Base-by-base conservation (phyloP, 2,329 filamentous ascomycete species). In the Hypoxylon sp. region DNA sequence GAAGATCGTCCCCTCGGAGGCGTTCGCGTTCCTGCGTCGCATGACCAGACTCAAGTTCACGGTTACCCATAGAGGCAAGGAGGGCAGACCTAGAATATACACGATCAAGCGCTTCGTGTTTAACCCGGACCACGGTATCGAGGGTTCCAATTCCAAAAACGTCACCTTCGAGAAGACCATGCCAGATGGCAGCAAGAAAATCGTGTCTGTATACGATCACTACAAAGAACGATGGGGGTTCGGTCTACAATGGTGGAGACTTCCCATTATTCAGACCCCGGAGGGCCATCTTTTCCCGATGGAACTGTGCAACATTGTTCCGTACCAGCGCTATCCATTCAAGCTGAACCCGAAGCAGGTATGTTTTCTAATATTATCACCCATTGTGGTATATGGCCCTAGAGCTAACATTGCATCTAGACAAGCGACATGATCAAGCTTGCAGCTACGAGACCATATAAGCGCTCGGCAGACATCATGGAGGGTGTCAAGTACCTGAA, bases 401-500 rank as follows among this genome's bases (percentile, higher is more conserved):
- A 13, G n/a, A 19, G 21, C 65, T 68, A 58, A 63, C 46, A 32
- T 24, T 29, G 13, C 0, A 77, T 81, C 0, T 85, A 97, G 81
- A 98, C 95, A 0, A 83, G 91, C 0, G 81, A 86, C 4, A 99
- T 99, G 96, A 98, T 99, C 82, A 95, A 92, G 79, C 93, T 95
- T 74, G 94, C 95, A 0, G 95, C 97, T 3, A 93, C 92, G 5
- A 87, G 91, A 0, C 96, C 96, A 0, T 77, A 79, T 0, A 78
- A 89, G 31, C 92, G 96, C n/a, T 87, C 88, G 71, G 73, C 78
- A 0, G 88, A 92, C 19, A 94, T 98, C 72, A 81, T 89, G 53
- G 78, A 86, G 2, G 92, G 92, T 15, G 87, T 97, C 7, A 76
- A 81, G 0, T 86, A 91, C 71, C 84, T 95, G 0, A 82, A 89